Evolutionary conservation across 2,329 filamentous ascomycete genomes (phyloP).

Genomic region (Calonectria henricotiae): DNA sequence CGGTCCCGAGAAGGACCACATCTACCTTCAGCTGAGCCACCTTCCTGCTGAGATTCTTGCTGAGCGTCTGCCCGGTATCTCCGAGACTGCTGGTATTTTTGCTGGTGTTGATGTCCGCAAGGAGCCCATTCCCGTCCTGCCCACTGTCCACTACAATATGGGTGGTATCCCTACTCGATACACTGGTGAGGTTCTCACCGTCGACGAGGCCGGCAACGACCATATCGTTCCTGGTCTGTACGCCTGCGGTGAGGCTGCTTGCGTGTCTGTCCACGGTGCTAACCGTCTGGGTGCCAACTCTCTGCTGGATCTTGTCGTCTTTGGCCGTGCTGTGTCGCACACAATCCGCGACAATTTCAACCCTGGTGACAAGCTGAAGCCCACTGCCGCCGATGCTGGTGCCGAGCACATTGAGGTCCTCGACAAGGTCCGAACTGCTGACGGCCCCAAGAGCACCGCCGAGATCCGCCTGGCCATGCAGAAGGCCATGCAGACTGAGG

Average conservation of each 20-base stretch:
- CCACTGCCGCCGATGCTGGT: conserved; percentile 87
- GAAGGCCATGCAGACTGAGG: conserved; percentile 98
- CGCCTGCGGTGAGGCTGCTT: conserved; percentile 97
- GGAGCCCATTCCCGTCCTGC: conserved; percentile 96
- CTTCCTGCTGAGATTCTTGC: conserved; percentile 92
- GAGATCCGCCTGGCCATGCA: conserved; percentile 95
- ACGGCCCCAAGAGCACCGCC: conserved; percentile 88
- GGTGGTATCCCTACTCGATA: conserved; percentile 98
- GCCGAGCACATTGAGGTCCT: conserved; percentile 89
- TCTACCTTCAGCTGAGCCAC: conserved; percentile 98
- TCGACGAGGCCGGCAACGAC: conserved; percentile 90
- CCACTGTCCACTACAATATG: conserved; percentile 99
- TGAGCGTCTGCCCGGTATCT: conserved; percentile 98
- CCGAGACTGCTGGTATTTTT: conserved; percentile 98
- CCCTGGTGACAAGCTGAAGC: conserved; percentile 85
- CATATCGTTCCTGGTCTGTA: conserved; percentile 95
- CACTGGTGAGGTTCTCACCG: conserved; percentile 94
- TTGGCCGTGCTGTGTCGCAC: conserved; percentile 97
- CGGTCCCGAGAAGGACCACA: conserved; percentile 97
- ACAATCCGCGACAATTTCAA: conserved; percentile 96
- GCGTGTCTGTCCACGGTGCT: conserved; percentile 97
- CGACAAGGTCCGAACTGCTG: conserved; percentile 87
- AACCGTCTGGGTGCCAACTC: conserved; percentile 99
- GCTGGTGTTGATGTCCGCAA: conserved; percentile 97
- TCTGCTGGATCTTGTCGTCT: conserved; percentile 96